These are phyloP conservation scores for Mrakia blollopis DNA, from an alignment of 768 basidiomycete species.

Conservation along the genomic window DNA sequence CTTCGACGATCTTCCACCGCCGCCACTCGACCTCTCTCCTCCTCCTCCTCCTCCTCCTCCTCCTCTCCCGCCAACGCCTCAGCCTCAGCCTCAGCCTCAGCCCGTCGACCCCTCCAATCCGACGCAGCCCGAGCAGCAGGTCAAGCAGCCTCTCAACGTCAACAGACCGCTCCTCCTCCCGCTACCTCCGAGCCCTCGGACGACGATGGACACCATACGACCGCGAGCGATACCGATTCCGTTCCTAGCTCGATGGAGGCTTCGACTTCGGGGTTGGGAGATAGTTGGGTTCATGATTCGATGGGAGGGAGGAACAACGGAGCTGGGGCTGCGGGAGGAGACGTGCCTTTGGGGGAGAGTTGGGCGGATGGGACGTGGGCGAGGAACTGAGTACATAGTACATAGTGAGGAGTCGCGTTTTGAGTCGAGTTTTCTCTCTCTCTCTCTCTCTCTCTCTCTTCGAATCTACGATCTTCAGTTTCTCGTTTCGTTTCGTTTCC, in stretches of 20 bases:
- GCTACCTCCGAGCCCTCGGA: not conserved
- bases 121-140: slow-evolving; percentile 12
- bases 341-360: not conserved
- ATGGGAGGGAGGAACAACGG: not conserved
- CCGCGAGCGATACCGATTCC: not conserved
- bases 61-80: too few relatives aligned
- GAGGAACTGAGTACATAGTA: not conserved
- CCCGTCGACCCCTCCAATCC: not conserved
- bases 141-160: not conserved
- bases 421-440: too few relatives aligned
- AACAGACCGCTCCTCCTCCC: not conserved
- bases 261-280: not conserved
- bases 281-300: not conserved
- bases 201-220: not conserved
- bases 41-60: not conserved
- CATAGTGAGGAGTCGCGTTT: too few relatives aligned
- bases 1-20: not conserved
- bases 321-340: not conserved
- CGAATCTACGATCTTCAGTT: too few relatives aligned
- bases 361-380: slow-evolving; percentile 8
- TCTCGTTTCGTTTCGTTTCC: too few relatives aligned
- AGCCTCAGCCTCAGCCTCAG: too few relatives aligned
- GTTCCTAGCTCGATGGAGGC: slow-evolving; percentile 9
- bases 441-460: too few relatives aligned
- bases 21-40: not conserved